These are phyloP conservation scores for Pseudogymnoascus sp. DNA, from an alignment of 2,329 filamentous ascomycete species.

Conservation along the genomic window DNA sequence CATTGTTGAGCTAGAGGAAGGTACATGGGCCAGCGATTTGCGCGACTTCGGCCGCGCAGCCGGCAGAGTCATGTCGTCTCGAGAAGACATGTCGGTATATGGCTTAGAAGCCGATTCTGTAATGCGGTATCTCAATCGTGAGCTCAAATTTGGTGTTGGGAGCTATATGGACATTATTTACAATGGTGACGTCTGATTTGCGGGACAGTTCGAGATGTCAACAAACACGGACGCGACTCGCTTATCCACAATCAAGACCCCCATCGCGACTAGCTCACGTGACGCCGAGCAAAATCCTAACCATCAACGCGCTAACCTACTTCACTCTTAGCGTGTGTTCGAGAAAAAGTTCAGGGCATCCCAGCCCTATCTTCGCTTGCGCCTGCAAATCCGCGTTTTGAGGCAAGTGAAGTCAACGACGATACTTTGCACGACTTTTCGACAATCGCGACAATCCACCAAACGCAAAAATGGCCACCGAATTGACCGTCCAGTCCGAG, in stretches of 20 bases:
- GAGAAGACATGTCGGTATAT: constrained; percentile 31
- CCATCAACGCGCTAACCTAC: not conserved
- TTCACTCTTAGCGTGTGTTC: not conserved
- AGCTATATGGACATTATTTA: constrained; percentile 6
- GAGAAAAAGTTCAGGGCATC: constrained; percentile 10
- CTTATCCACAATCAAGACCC: constrained; percentile 9
- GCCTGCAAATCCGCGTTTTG: constrained; percentile 4
- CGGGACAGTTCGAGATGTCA: constrained; percentile 9
- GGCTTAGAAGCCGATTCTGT: not conserved
- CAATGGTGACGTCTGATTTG: constrained; percentile 9
- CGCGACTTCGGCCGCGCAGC: constrained; percentile 48
- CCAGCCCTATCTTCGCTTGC: constrained; percentile 4
- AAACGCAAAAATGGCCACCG: constrained; percentile 71
- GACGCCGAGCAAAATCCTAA: not conserved
- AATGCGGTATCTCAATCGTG: constrained; percentile 3
- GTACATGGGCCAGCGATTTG: constrained; percentile 63
- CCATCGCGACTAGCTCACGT: not conserved
- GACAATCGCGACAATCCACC: constrained; percentile 22
- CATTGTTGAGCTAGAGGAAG: constrained; percentile 37
- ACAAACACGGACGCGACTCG: constrained; percentile 11
- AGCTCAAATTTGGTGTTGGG: constrained; percentile 5
- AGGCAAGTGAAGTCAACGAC: constrained; percentile 16
- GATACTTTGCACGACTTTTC: constrained; percentile 22
- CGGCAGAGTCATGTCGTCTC: constrained; percentile 44
- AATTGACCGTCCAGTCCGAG: constrained; percentile 99